Percentiles rank a stretch among this genome's conserved stretches.
phyloP scores from a whole-genome alignment of 2,329 filamentous ascomycete genomes.

The Nigrospora sphaerica region DNA sequence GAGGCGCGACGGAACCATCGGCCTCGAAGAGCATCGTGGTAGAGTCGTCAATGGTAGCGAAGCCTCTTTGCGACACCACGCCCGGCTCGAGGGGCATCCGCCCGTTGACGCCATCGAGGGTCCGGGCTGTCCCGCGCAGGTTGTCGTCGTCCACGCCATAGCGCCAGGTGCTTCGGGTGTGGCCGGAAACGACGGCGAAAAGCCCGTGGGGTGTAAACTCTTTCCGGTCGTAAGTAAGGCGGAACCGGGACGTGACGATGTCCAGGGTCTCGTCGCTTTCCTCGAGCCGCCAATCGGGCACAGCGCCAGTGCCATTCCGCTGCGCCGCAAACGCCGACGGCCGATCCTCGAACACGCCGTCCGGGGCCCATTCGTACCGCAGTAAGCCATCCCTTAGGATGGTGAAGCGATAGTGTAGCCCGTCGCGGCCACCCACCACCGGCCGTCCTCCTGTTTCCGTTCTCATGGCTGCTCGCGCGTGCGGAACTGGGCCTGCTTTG shows the following conservation, averaged over 20 bases:
- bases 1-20: slow-evolving; percentile 42
- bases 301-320: slow-evolving; percentile 31
- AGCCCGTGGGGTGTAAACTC: slow-evolving; percentile 45
- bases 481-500: too few relatives aligned
- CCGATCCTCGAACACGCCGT: slow-evolving; percentile 54
- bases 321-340: slow-evolving; percentile 56
- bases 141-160: slow-evolving; percentile 30
- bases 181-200: slow-evolving; percentile 33
- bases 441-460: too few relatives aligned
- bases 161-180: slow-evolving; percentile 35
- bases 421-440: not conserved
- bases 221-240: slow-evolving; percentile 51
- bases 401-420: slow-evolving; percentile 47
- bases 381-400: slow-evolving; percentile 48
- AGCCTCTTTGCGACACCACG: slow-evolving; percentile 42
- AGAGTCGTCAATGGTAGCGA: slow-evolving; percentile 46
- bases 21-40: slow-evolving; percentile 49
- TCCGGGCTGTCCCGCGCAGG: slow-evolving; percentile 42
- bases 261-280: slow-evolving; percentile 40
- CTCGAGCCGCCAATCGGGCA: slow-evolving; percentile 38
- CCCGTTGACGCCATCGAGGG: slow-evolving; percentile 46
- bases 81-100: slow-evolving; percentile 40
- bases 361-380: slow-evolving; percentile 55
- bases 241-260: slow-evolving; percentile 48
- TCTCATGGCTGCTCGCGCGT: too few relatives aligned